Percentiles rank a stretch among this genome's conserved stretches.
Conservation (phyloP, 192 early-diverging fungal genomes). For the Mycoemilia scoparia region DNA sequence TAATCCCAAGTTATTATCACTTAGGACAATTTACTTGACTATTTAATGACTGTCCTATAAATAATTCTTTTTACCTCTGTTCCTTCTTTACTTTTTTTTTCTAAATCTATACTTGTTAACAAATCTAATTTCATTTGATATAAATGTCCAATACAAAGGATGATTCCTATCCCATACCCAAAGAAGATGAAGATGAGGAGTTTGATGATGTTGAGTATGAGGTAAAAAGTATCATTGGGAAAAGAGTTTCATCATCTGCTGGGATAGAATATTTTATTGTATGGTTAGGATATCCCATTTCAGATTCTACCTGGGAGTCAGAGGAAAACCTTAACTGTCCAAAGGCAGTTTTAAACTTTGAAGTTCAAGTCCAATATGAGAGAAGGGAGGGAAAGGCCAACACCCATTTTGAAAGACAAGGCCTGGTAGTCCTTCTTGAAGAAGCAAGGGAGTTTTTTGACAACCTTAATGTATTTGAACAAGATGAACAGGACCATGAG, state of each 20-base stretch:
- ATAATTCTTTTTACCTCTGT: too few relatives aligned
- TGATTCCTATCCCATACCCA: too few relatives aligned
- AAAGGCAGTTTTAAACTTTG: slow-evolving; percentile 8
- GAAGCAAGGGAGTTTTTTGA: slow-evolving; percentile 5
- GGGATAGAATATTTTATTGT: slow-evolving; percentile 13
- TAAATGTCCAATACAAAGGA: too few relatives aligned
- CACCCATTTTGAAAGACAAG: slow-evolving; percentile 9
- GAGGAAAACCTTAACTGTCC: slow-evolving; percentile 2
- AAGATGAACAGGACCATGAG: slow-evolving; percentile 4
- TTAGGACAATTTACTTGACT: too few relatives aligned
- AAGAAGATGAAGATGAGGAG: too few relatives aligned
- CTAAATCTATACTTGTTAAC: too few relatives aligned
- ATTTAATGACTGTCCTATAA: too few relatives aligned
- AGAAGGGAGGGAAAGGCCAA: background rate
- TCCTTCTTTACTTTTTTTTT: too few relatives aligned
- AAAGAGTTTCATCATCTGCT: slow-evolving; percentile 6
- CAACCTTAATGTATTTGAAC: slow-evolving; percentile 2
- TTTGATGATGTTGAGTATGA: too few relatives aligned
- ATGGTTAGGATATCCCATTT: slow-evolving; percentile 8
- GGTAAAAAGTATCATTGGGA: slow-evolving; percentile 18
- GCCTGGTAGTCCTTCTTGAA: slow-evolving; percentile 14
- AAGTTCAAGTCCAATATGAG: slow-evolving; percentile 6
- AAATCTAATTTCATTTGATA: too few relatives aligned
- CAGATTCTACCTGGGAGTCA: slow-evolving; percentile 8
- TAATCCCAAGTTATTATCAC: too few relatives aligned